Conservation (phyloP, 2,329 filamentous ascomycete species). For the Venturiaceae sp. region DNA sequence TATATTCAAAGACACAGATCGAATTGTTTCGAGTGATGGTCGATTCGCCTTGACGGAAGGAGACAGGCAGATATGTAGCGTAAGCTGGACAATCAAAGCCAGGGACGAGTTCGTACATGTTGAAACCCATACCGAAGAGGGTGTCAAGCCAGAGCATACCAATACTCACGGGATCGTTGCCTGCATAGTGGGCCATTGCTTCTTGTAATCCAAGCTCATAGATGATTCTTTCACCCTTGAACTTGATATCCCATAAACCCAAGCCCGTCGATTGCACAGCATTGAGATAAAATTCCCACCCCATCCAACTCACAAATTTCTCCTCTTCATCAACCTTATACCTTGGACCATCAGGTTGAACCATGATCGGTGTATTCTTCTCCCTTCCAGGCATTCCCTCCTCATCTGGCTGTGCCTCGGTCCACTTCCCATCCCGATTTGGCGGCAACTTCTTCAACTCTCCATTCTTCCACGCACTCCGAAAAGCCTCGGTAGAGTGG, state of each 20-base stretch:
- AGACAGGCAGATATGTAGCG: slow-evolving; percentile 25
- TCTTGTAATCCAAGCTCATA: slow-evolving; percentile 46
- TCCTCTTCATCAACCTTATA: slow-evolving; percentile 33
- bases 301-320: slow-evolving; percentile 43
- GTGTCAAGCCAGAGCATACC: slow-evolving; percentile 34
- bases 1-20: slow-evolving; percentile 31
- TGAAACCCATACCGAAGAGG: slow-evolving; percentile 26
- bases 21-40: slow-evolving; percentile 21
- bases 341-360: slow-evolving; percentile 29
- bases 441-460: slow-evolving; percentile 25
- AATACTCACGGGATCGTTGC: slow-evolving; percentile 34
- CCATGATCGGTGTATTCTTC: slow-evolving; percentile 15
- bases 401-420: slow-evolving; percentile 16
- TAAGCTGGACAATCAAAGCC: slow-evolving; percentile 34
- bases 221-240: slow-evolving; percentile 40
- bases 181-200: slow-evolving; percentile 43
- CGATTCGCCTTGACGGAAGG: slow-evolving; percentile 20
- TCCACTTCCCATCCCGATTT: slow-evolving; percentile 12
- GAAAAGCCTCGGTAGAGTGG: slow-evolving; percentile 21
- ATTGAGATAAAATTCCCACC: slow-evolving; percentile 42
- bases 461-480: slow-evolving; percentile 27
- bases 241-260: slow-evolving; percentile 40
- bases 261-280: slow-evolving; percentile 35
- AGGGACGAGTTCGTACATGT: slow-evolving; percentile 29
- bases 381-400: slow-evolving; percentile 15